Evolutionary conservation across 306 rosid genomes (phyloP).

Genomic region (Quercus cerris): DNA sequence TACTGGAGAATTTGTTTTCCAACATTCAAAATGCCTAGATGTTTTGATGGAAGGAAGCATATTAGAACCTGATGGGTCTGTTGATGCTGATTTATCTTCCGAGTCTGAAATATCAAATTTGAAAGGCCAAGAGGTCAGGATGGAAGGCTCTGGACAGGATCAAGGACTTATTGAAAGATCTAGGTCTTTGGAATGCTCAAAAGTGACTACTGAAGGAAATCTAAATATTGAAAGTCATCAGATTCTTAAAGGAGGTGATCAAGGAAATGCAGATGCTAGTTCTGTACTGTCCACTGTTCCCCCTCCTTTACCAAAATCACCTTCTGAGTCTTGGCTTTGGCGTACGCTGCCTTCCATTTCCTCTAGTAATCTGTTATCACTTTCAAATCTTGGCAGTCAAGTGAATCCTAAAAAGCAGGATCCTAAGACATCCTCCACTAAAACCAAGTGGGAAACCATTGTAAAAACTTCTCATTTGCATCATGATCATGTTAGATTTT

Average conservation of each 20-base stretch:
- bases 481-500: constrained; percentile 73
- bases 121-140: constrained; percentile 32
- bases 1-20: constrained; percentile 32
- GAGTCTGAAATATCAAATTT: constrained; percentile 26
- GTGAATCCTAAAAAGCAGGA: constrained; percentile 36
- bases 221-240: constrained; percentile 25
- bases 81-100: constrained; percentile 27
- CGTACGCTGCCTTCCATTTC: constrained; percentile 65
- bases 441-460: constrained; percentile 89
- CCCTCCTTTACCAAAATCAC: constrained; percentile 90
- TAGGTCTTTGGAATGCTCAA: constrained; percentile 28
- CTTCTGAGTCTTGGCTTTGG: constrained; percentile 97
- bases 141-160: constrained; percentile 24
- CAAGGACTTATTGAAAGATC: constrained; percentile 22
- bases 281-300: constrained; percentile 44
- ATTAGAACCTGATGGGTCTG: constrained; percentile 28
- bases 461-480: constrained; percentile 73
- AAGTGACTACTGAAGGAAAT: constrained; percentile 28
- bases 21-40: constrained; percentile 35
- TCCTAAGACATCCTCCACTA: constrained; percentile 37
- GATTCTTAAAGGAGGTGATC: constrained; percentile 31
- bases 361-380: constrained; percentile 35
- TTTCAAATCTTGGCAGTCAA: constrained; percentile 30
- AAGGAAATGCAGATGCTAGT: constrained; percentile 24
- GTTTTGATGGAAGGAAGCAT: constrained; percentile 25